Conservation (phyloP, 768 basidiomycete species). For the Tubosaeta sp. region DNA sequence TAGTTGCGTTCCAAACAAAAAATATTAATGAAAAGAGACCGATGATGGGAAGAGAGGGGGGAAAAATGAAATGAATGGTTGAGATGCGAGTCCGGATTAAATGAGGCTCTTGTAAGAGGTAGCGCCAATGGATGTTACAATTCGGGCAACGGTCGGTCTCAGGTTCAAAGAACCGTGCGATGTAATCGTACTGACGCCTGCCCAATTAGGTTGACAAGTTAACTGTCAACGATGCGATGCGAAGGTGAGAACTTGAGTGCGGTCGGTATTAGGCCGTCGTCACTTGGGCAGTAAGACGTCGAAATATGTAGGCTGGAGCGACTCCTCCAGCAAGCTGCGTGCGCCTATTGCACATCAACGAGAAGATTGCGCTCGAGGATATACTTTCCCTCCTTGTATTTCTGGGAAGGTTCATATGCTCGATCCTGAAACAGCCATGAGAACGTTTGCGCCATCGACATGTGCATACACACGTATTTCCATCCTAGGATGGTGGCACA, state of each 20-base stretch:
- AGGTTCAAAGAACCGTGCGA: conserved; percentile 1
- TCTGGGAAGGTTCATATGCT: conserved; percentile 86
- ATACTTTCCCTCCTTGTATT: conserved; percentile 98
- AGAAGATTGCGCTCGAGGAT: conserved; percentile 94
- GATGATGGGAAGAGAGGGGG: neutral
- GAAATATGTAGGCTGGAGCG: conserved; percentile 6
- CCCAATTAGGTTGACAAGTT: conserved; percentile 24
- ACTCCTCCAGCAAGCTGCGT: conserved; percentile 7
- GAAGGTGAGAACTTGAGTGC: conserved; percentile 11
- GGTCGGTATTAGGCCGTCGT: conserved; percentile 7
- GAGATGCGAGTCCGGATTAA: conserved; percentile 12
- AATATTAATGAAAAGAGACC: conserved; percentile 4
- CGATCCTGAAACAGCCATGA: conserved; percentile 59
- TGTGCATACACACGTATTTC: conserved; percentile 76
- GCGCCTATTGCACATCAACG: conserved; percentile 70
- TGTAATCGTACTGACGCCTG: conserved; percentile 6
- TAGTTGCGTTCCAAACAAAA: conserved; percentile 11
- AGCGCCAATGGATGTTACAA: conserved; percentile 19
- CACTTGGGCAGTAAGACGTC: conserved; percentile 13
- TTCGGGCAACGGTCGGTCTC: conserved; percentile 10
- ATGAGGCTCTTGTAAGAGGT: conserved; percentile 16
- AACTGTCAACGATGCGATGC: conserved; percentile 16
- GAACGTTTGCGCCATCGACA: neutral
- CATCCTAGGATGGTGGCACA: conserved; percentile 86
- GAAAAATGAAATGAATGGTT: conserved; percentile 2